A percentile compares a stretch with the other conserved stretches of the same genome.
phyloP scores from a whole-genome alignment of 768 basidiomycete genomes.

The Gloeopeniophorella convolvens region DNA sequence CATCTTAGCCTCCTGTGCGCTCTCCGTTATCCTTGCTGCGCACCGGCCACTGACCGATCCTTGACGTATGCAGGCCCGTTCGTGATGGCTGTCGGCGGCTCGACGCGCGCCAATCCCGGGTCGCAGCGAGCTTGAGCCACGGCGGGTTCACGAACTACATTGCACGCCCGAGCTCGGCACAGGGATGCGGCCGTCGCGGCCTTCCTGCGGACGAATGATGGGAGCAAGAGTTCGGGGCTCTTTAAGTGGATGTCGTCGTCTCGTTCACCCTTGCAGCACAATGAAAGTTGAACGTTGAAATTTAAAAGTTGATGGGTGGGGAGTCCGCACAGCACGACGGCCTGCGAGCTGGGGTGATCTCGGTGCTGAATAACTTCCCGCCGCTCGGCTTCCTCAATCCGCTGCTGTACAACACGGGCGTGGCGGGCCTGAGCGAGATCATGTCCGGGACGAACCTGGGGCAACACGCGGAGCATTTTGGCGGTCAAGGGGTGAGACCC shows the following conservation, averaged over 20 bases:
- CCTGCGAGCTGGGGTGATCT: constrained; percentile 29
- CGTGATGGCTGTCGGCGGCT: constrained; percentile 56
- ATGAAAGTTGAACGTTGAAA: background rate
- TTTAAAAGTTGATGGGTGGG: too few species aligned
- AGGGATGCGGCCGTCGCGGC: constrained; percentile 26
- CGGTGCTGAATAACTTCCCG: constrained; percentile 32
- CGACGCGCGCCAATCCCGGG: constrained; percentile 48
- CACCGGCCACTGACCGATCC: background rate
- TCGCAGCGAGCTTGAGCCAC: constrained; percentile 52
- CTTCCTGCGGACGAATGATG: constrained; percentile 35
- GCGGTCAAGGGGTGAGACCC: constrained; percentile 17
- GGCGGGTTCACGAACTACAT: constrained; percentile 55
- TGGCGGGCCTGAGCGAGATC: too few species aligned
- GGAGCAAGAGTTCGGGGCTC: constrained; percentile 39
- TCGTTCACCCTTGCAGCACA: background rate
- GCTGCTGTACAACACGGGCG: too few species aligned
- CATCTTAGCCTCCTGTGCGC: constrained; percentile 38
- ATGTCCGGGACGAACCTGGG: too few species aligned
- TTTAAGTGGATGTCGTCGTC: constrained; percentile 40
- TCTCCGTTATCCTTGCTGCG: background rate
- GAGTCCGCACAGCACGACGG: constrained; percentile 22
- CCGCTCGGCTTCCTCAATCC: constrained; percentile 35
- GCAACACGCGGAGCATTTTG: constrained; percentile 41
- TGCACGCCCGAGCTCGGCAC: constrained; percentile 25
- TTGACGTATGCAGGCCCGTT: constrained; percentile 35